Evolutionary conservation across 495 filamentous ascomycete species (phyloP).

Genomic region (Trichoderma reesei): DNA sequence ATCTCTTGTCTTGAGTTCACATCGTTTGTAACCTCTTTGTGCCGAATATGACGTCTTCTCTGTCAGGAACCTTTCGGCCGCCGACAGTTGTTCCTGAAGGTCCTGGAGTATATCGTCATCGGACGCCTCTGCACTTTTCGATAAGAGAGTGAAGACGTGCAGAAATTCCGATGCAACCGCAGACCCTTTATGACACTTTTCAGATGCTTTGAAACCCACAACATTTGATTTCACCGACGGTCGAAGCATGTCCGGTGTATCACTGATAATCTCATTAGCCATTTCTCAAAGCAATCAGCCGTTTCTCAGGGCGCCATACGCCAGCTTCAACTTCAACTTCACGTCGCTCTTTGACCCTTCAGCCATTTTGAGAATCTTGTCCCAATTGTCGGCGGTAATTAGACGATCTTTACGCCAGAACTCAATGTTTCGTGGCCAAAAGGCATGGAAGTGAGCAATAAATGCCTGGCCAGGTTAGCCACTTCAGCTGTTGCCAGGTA

Average conservation of each 20-base stretch:
- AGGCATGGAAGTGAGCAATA: constrained; percentile 22
- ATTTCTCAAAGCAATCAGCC: not conserved
- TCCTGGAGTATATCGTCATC: not conserved
- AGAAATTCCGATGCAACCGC: constrained; percentile 8
- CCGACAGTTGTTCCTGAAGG: constrained; percentile 12
- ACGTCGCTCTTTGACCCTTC: not conserved
- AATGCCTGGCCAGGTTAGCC: constrained; percentile 17
- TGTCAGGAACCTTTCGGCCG: constrained; percentile 15
- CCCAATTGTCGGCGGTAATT: constrained; percentile 18
- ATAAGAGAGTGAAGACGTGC: constrained; percentile 21
- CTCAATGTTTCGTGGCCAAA: constrained; percentile 19
- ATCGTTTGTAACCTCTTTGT: constrained; percentile 15
- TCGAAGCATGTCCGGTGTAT: too few relatives aligned
- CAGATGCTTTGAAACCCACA: not conserved
- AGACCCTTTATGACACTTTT: not conserved
- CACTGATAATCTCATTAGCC: not conserved
- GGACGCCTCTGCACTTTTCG: constrained; percentile 5
- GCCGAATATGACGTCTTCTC: constrained; percentile 13
- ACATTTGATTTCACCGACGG: not conserved
- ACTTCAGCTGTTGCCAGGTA: not conserved
- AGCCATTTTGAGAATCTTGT: constrained; percentile 16
- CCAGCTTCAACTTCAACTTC: not conserved
- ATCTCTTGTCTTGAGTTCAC: constrained; percentile 10
- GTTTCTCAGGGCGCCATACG: not conserved
- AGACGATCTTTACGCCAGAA: constrained; percentile 15